Evolutionary conservation across 2,329 filamentous ascomycete genomes (phyloP).

Genomic region (Exophiala lecanii-corni): DNA sequence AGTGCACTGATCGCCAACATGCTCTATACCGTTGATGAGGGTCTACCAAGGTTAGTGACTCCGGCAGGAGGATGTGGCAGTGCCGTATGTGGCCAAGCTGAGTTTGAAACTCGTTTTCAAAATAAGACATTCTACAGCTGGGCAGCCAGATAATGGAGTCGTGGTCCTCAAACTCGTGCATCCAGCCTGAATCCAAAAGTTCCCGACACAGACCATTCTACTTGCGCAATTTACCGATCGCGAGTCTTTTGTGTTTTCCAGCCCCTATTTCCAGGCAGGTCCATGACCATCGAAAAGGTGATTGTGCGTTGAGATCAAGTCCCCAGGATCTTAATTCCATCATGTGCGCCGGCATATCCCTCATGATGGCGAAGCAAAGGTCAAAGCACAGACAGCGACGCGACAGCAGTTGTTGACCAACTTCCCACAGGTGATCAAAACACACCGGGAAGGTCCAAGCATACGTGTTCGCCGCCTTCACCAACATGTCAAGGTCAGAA

Average conservation of each 20-base stretch:
- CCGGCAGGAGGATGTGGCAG: too few relatives aligned
- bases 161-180: too few relatives aligned
- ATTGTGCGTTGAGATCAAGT: too few relatives aligned
- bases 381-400: background rate
- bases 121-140: too few relatives aligned
- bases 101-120: background rate
- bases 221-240: background rate
- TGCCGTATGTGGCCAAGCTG: background rate
- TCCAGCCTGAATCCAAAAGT: too few relatives aligned
- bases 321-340: too few relatives aligned
- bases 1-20: background rate
- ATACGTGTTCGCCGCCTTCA: background rate
- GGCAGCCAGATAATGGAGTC: too few relatives aligned
- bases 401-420: background rate
- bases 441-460: background rate
- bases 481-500: background rate
- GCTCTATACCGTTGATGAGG: background rate
- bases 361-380: background rate
- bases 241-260: background rate
- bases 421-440: background rate
- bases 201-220: too few relatives aligned
- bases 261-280: background rate
- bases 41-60: background rate
- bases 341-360: background rate
- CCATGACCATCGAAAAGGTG: too few relatives aligned